These are phyloP conservation scores for Colletotrichum horii DNA, from an alignment of 2,329 filamentous ascomycete species.

Conservation along the genomic window DNA sequence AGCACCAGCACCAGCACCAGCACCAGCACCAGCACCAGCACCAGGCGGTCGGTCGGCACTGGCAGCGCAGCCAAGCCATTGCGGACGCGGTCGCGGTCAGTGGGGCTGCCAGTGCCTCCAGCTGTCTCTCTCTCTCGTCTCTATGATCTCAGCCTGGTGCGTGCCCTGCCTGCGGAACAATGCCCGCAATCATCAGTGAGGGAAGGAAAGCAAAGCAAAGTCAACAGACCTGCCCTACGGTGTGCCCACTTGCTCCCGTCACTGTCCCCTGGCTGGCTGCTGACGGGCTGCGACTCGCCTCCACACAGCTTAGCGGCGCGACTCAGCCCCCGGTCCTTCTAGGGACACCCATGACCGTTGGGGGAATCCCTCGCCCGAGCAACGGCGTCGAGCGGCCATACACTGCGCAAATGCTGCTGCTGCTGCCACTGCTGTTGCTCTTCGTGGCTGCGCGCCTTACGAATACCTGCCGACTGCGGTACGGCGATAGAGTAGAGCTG, in stretches of 20 bases:
- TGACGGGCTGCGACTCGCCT: conserved; percentile 13
- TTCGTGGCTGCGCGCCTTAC: neutral
- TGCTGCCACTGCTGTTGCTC: neutral
- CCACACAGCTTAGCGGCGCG: conserved; percentile 11
- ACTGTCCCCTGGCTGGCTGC: neutral
- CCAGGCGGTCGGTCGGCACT: neutral
- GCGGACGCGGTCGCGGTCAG: neutral
- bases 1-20: neutral
- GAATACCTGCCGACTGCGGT: neutral
- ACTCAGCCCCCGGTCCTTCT: conserved; percentile 18
- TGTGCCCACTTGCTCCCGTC: neutral
- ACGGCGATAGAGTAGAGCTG: neutral
- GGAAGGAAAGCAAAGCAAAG: neutral
- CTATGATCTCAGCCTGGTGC: neutral
- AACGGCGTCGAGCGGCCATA: conserved; percentile 7
- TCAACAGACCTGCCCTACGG: neutral
- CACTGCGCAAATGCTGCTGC: neutral
- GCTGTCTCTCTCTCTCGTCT: too few relatives aligned
- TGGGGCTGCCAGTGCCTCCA: neutral
- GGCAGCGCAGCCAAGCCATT: neutral
- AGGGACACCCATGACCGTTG: conserved; percentile 11
- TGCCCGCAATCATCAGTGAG: neutral
- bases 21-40: neutral
- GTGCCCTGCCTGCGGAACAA: neutral
- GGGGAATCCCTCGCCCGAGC: conserved; percentile 14